Evolutionary conservation across 768 basidiomycete genomes (phyloP), one percentile per base, ranked within the genome.

Genomic region (Amylocystis lapponica): DNA sequence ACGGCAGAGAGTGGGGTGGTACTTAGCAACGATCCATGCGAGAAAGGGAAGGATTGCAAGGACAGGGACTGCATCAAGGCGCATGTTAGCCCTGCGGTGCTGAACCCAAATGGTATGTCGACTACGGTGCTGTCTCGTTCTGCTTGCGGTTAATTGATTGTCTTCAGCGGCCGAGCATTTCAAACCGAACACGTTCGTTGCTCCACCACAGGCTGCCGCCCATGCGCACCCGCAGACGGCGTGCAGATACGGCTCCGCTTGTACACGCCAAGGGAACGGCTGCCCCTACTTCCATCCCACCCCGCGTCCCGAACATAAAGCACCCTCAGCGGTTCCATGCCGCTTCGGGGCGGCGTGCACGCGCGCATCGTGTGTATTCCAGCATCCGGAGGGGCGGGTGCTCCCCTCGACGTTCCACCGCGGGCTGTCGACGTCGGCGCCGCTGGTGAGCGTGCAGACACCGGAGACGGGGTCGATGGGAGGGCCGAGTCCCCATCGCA

Each of bases 1-100:
- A 96, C 95, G 14, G 74, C 86, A 25, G 92, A 95, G 66, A 93
- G 87, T 55, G 96, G 94, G 8, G 76, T 99, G 49, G 96, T 98
- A 2, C 71, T 99, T 43, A 95, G 88, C 54, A 92, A 88, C 45
- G 95, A 98, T 45, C 72, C 90, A 16, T 99, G 96, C 63, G 88
- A 93, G 55, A 79, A 83, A 37, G 89, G 89, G 14, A 86, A 82
- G 59, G 70, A 84, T 35, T 99, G 96, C 65, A 82, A 86, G 57
- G 92, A 99, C 63, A 83, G 88, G 59, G 95, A 97, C 63, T 97
- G 93, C 62, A 79, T 86, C 45, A 91, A 90, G 60, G 81, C 81
- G 19, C 93, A 97, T 61, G 84, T 92, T 46, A 93, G 90, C 55
- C 90, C 92, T 10, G 89, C 93, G 13, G 81, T 79, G 29, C 69